Evolutionary conservation across 164 flowering plant genomes (phyloP).

Genomic region (Magnolia sinica): DNA sequence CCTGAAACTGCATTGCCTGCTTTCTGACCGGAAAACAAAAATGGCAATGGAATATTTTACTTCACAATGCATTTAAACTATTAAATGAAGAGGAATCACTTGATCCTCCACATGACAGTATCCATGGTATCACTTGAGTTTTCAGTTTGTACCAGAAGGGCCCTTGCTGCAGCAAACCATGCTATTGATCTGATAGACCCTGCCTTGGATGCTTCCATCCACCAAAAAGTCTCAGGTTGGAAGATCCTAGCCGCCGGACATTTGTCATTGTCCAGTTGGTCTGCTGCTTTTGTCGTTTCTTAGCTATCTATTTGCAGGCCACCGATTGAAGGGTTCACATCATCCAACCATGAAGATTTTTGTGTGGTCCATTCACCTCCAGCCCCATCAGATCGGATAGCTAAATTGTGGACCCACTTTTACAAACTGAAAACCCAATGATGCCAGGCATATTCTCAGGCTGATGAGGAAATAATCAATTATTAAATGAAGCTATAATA

Average conservation of each 20-base stretch:
- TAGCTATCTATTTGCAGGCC: too few relatives aligned
- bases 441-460: too few relatives aligned
- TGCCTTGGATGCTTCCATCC: neutral
- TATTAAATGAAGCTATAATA: too few relatives aligned
- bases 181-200: neutral
- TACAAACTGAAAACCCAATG: too few relatives aligned
- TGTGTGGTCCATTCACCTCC: too few relatives aligned
- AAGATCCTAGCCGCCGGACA: neutral
- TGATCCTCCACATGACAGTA: neutral
- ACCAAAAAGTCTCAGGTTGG: neutral
- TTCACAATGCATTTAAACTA: neutral
- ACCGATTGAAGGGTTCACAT: too few relatives aligned
- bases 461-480: too few relatives aligned
- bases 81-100: neutral
- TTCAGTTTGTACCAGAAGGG: neutral
- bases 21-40: conserved; percentile 1
- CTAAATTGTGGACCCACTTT: too few relatives aligned
- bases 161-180: neutral
- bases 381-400: too few relatives aligned
- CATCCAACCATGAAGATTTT: too few relatives aligned
- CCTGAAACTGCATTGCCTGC: conserved; percentile 3
- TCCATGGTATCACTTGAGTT: neutral
- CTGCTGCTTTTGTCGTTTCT: too few relatives aligned
- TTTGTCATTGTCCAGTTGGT: too few relatives aligned
- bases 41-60: neutral